Evolutionary conservation across 306 rosid genomes (phyloP), one percentile per base, ranked within the genome.

Genomic region (Vicia villosa): DNA sequence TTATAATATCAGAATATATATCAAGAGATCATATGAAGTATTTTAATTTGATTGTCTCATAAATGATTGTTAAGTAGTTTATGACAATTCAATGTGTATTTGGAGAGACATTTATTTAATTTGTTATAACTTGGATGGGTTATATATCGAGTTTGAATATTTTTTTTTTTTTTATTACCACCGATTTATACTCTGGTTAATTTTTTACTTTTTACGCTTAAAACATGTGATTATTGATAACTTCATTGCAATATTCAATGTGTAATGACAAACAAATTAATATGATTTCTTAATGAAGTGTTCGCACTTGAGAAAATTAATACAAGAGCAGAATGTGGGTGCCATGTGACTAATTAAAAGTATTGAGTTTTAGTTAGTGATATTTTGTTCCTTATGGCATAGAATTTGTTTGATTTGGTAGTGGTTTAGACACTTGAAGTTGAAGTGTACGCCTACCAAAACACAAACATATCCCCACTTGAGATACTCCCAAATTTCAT

Each of bases 271-370:
- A n/a, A 59, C 8, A 56, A 8, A 56, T n/a, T 52, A 52, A 52
- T 49, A 56, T 10, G 43, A 24, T 36, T 61, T 54, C 54, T 47
- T 47, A 47, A 2, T 55, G 63, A 43, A 52, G 16, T 13, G 40
- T 28, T 15, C 15, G 3, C 72, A 61, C 63, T 43, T 54, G 15
- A 37, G 49, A n/a, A 68, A 62, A 22, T 32, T 30, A 74, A 68
- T 37, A 40, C 24, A 17, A 79, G 46, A 62, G 16, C 57, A 58
- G 3, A 63, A 50, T 46, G 37, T 65, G 80, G 74, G 38, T 69
- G 67, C 76, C 87, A 80, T 83, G 83, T 77, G 84, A 74, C 38
- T 5, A 64, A 37, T 41, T 16, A 58, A 66, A 72, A 56, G 58
- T 68, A 30, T 66, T 6, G 64, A 63, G 38, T 70, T 47, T 74